Evolutionary conservation across 805 yeast species (phyloP), one percentile per base, ranked within the genome.

Genomic region (Suhomyces kilbournensis): DNA sequence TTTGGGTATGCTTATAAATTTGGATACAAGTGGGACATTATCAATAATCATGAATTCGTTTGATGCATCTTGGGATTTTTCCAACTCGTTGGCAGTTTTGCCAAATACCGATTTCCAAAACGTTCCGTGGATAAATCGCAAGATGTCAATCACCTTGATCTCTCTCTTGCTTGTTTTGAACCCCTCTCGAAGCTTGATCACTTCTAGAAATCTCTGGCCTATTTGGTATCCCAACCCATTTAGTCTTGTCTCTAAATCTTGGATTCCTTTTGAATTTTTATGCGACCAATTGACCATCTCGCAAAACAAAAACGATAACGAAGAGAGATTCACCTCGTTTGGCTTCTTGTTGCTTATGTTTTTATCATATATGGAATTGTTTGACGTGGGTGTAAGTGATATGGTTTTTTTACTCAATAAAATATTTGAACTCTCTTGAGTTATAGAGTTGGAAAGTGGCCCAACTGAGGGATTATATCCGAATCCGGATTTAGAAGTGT

Each of bases 11-110:
- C 88, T 82, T 9, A 90, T 82, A 63, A 77, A 90, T 59, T 80
- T 81, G n/a, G 88, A 77, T 39, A 90, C 75, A 45, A 88, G 60
- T 5, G 97, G 97, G 12, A 75, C 66, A 60, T 85, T 82, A 65
- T 90, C 97, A 15, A 83, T 83, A 54, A 90, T 87, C 96, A 90
- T 89, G 59, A 77, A 82, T 63, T 81, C 84, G 57, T 85, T 85
- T 53, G 81, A 83, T 51, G 82, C 80, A 25, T 85, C 88, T 46
- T 87, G 88, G 3, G 85, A 79, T 63, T 84, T 84, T 58, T 90
- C 94, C 50, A 90, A 68, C 32, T 83, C 87, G 61, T 89, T 91
- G 17, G 96, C 88, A 0, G 81, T 71, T 57, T 78, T 80, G 7
- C 91, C 93, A 70, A 90, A 90, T 10, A 89, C 66, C 3, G 84